These are phyloP conservation scores for Catenaria anguillulae DNA, from an alignment of 371 early-diverging fungal genomes.

Conservation along the genomic window DNA sequence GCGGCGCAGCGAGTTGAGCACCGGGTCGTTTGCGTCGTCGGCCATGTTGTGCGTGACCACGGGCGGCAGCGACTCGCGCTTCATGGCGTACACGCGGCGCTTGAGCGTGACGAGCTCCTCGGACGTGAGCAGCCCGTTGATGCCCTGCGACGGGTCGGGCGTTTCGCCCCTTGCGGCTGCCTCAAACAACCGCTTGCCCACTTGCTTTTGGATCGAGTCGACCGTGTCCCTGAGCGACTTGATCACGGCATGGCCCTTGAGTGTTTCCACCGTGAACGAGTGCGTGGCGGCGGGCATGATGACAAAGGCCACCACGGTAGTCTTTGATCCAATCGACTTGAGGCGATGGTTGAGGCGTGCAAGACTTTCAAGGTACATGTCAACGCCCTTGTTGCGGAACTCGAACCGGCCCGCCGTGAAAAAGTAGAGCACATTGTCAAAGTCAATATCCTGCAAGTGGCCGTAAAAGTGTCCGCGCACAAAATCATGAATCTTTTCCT, in stretches of 20 bases:
- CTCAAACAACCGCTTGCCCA: conserved; percentile 80
- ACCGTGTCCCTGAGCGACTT: conserved; percentile 88
- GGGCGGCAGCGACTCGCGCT: conserved; percentile 73
- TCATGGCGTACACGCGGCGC: conserved; percentile 78
- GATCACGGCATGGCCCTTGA: conserved; percentile 90
- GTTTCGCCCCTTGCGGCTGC: conserved; percentile 40
- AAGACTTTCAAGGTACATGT: conserved; percentile 86
- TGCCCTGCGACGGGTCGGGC: conserved; percentile 14
- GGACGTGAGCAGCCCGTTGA: conserved; percentile 53
- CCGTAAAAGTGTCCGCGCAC: conserved; percentile 94
- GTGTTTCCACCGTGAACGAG: conserved; percentile 83
- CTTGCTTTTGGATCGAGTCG: conserved; percentile 57
- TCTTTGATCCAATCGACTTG: conserved; percentile 60
- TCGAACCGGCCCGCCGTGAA: conserved; percentile 96
- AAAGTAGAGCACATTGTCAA: conserved; percentile 90
- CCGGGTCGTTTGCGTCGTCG: conserved; percentile 70
- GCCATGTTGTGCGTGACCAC: conserved; percentile 93
- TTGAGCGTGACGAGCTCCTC: conserved; percentile 79
- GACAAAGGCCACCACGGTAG: conserved; percentile 88
- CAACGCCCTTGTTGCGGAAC: conserved; percentile 91
- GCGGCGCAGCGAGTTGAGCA: conserved; percentile 63
- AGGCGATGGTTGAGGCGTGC: conserved; percentile 73
- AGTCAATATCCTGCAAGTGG: conserved; percentile 71
- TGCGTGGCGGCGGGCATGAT: conserved; percentile 83
- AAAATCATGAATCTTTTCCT: conserved; percentile 90